Evolutionary conservation across 2,329 filamentous ascomycete genomes (phyloP).

Genomic region (Rugonectria rugulosa): DNA sequence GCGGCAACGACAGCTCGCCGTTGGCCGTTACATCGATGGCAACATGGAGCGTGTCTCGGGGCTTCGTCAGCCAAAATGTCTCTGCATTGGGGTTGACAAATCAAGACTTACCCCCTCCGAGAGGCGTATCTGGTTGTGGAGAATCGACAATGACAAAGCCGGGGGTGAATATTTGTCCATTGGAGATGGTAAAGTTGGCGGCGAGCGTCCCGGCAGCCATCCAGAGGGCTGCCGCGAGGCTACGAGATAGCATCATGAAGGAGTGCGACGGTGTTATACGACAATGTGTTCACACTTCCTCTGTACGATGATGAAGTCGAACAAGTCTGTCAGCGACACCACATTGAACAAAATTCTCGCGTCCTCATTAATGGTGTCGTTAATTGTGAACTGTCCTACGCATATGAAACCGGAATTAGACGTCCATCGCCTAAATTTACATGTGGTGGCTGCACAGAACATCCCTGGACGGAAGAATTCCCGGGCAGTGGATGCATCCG

Average conservation of each 20-base stretch:
- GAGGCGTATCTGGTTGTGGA: conserved; percentile 69
- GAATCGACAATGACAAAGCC: conserved; percentile 72
- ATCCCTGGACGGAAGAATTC: conserved; percentile 21
- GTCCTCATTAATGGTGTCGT: conserved; percentile 16
- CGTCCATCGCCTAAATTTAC: not conserved
- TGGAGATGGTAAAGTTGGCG: conserved; percentile 64
- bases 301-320: not conserved
- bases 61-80: conserved; percentile 21
- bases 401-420: conserved; percentile 22
- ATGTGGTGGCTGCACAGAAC: not conserved
- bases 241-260: conserved; percentile 21
- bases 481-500: conserved; percentile 21
- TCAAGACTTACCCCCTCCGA: conserved; percentile 68
- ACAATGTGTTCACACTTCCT: too few relatives aligned
- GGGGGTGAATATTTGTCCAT: conserved; percentile 74
- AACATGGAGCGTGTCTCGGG: conserved; percentile 63
- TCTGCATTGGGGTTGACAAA: not conserved
- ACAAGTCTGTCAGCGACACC: conserved; percentile 8
- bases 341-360: conserved; percentile 3
- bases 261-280: not conserved
- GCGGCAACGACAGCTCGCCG: conserved; percentile 67
- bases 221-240: conserved; percentile 29
- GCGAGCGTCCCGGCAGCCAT: conserved; percentile 34
- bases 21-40: conserved; percentile 73
- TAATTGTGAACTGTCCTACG: too few relatives aligned